phyloP scores from a whole-genome alignment of 352 stramenopile species.

The Plasmopara halstedii region DNA sequence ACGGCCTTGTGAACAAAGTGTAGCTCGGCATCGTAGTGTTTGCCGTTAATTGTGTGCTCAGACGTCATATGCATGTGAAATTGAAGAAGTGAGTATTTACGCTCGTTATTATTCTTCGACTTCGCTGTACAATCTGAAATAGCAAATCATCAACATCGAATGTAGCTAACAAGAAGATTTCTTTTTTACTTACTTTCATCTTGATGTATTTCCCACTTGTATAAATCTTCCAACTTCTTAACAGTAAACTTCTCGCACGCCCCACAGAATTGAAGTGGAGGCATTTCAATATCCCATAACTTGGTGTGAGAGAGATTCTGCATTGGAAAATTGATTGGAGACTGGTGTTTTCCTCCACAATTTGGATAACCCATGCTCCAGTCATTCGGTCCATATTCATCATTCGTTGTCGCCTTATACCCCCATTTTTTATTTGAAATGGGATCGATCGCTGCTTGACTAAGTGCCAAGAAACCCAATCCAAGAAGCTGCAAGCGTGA shows the following conservation, averaged over 20 bases:
- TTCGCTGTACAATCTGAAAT: neutral
- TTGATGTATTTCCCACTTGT: conserved; percentile 44
- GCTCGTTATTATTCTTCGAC: neutral
- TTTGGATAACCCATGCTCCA: conserved; percentile 30
- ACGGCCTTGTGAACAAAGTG: conserved; percentile 1
- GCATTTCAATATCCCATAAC: conserved; percentile 26
- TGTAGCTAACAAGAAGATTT: neutral
- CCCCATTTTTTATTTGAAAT: conserved; percentile 22
- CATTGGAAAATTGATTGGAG: conserved; percentile 41
- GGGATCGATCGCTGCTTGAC: conserved; percentile 10
- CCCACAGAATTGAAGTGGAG: conserved; percentile 41
- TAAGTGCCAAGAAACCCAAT: conserved; percentile 11
- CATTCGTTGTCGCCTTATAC: conserved; percentile 32
- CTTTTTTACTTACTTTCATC: conserved; percentile 24
- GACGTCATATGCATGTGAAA: neutral
- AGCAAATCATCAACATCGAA: too few species aligned
- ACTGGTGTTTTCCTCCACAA: conserved; percentile 41
- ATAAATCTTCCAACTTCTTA: conserved; percentile 49
- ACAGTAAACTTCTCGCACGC: conserved; percentile 47
- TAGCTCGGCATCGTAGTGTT: conserved; percentile 1
- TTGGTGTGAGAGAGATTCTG: conserved; percentile 19
- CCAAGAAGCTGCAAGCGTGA: conserved; percentile 13
- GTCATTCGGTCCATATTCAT: conserved; percentile 29
- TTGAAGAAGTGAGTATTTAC: neutral
- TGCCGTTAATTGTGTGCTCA: neutral